Conservation (phyloP, 768 basidiomycete genomes). For the Rhodosporidiobolus odoratus region DNA sequence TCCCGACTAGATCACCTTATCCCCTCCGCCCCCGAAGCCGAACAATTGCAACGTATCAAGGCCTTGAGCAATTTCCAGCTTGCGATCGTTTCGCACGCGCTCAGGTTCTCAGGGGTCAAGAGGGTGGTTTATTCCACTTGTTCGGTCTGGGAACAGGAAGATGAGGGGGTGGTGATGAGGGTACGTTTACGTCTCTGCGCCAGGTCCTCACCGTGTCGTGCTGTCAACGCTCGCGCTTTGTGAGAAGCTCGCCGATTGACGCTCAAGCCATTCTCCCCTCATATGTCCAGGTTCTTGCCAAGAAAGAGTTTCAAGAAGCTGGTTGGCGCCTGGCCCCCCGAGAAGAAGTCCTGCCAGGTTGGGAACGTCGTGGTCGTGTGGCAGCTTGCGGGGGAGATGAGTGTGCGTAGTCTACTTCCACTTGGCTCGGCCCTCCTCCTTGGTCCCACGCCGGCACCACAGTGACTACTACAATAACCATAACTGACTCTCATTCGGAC, state of each 20-base stretch:
- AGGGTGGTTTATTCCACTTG: constrained; percentile 98
- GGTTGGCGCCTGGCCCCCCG: constrained; percentile 66
- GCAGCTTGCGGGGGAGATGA: constrained; percentile 56
- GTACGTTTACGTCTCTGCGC: background rate
- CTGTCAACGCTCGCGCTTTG: too few relatives aligned
- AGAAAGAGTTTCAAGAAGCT: constrained; percentile 60
- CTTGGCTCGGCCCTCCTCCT: background rate
- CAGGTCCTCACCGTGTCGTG: too few relatives aligned
- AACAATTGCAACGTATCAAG: constrained; percentile 58
- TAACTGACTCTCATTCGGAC: background rate
- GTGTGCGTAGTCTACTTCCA: constrained; percentile 15
- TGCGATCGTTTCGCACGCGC: constrained; percentile 85
- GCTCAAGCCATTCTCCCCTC: background rate
- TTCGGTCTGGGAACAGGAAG: constrained; percentile 81
- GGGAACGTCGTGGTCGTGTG: constrained; percentile 71
- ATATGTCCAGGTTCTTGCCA: constrained; percentile 56
- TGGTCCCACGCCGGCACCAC: background rate
- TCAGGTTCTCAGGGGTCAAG: constrained; percentile 75
- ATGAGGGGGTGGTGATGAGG: constrained; percentile 76
- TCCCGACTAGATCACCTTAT: constrained; percentile 50
- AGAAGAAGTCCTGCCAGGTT: constrained; percentile 65
- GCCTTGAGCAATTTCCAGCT: constrained; percentile 85
- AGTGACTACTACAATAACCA: background rate
- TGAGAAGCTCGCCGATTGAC: too few relatives aligned
- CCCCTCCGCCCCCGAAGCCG: constrained; percentile 51